Base-by-base conservation (phyloP, 2,329 filamentous ascomycete genomes). In the Trichoderma asperellum region DNA sequence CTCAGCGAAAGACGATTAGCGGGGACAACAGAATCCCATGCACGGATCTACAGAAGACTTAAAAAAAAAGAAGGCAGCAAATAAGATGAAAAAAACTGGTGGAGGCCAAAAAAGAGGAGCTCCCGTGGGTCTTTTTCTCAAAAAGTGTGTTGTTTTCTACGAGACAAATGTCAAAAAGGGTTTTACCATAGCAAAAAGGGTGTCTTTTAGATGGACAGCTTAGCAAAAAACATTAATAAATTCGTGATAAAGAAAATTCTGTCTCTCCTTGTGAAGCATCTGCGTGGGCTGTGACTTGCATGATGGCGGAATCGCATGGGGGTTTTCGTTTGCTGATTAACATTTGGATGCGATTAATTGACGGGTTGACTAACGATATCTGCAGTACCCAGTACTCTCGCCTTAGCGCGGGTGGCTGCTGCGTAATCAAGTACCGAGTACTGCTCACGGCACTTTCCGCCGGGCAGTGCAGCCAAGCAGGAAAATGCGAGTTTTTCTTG, bases 181-280 rank as follows among this genome's bases (percentile, higher is more conserved):
- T 56, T 29, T 24, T 47, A 66, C 55, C 61, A 60, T 21, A 66
- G 47, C 57, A 61, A 70, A 56, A 49, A 24, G 52, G 56, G 57
- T 49, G 68, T 61, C 53, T 58, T 32, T 32, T 16, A 49, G 56
- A 62, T 32, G 62, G 56, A 64, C 57, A 62, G 35, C 56, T 57
- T 62, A 56, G 29, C 34, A 27, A 70, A 65, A 70, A 70, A 70
- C 68, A 70, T 70, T 64, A 70, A 70, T 70, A 70, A 70, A 70
- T 29, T 43, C 56, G 14, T 47, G 21, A 62, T 35, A 62, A 62
- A 62, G 32, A 18, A 16, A 5, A 8, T 18, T 34, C 27, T n/a
- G n/a, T 53, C 43, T 49, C n/a, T 53, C 24, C 49, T 16, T 18
- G 47, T 34, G 52, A 56, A 43, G 35, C 18, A 65, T 56, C 24